Conservation (phyloP, 768 basidiomycete species). For the Melanogaster broomeanus region DNA sequence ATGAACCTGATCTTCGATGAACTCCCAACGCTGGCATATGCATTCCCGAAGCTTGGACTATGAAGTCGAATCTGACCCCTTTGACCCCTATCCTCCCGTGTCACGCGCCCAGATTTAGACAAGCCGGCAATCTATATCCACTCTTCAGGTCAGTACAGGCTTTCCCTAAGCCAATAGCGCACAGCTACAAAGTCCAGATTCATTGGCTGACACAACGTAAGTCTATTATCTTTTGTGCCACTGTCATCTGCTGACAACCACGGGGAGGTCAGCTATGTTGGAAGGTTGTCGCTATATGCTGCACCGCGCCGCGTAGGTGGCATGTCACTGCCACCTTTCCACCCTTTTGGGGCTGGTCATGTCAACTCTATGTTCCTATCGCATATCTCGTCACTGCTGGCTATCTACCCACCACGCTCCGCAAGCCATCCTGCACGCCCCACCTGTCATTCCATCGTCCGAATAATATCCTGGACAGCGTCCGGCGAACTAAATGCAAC, state of each 20-base stretch:
- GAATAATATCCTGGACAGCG: conserved; percentile 21
- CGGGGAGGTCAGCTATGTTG: neutral
- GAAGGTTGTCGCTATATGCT: neutral
- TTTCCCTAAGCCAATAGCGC: conserved; percentile 43
- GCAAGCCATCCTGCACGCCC: neutral
- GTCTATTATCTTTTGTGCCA: conserved; percentile 2
- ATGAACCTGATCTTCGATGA: conserved; percentile 7
- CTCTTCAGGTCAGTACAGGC: conserved; percentile 43
- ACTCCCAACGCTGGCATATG: conserved; percentile 18
- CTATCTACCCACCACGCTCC: conserved; percentile 35
- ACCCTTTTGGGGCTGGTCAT: conserved; percentile 33
- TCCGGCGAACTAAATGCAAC: conserved; percentile 6
- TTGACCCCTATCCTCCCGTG: conserved; percentile 4
- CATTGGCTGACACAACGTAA: conserved; percentile 35
- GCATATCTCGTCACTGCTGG: conserved; percentile 23
- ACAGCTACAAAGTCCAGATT: conserved; percentile 29
- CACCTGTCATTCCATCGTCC: conserved; percentile 20
- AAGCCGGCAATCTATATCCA: conserved; percentile 7
- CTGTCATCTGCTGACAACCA: too few relatives aligned
- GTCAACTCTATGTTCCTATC: conserved; percentile 35
- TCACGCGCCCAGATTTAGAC: conserved; percentile 2
- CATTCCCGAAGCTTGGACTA: conserved; percentile 41
- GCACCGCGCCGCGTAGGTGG: conserved; percentile 22
- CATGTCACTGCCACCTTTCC: conserved; percentile 42
- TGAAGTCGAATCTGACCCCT: conserved; percentile 22